A percentile compares a stretch with the other conserved stretches of the same genome.
Conservation (phyloP, 2,329 filamentous ascomycete species). For the Onygena corvina region DNA sequence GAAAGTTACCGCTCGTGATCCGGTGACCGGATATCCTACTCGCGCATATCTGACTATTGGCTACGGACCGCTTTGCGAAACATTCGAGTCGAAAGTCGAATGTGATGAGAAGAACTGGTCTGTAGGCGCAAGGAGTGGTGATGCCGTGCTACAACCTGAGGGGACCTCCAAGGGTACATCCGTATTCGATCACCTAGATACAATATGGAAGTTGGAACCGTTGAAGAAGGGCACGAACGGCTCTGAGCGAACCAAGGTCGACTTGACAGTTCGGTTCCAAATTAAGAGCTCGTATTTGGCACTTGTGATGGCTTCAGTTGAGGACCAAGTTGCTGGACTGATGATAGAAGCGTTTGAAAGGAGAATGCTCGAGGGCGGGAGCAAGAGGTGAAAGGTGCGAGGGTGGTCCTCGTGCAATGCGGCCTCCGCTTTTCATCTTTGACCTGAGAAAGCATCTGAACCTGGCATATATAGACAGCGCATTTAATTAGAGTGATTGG, state of each 20-base stretch:
- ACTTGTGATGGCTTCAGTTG: conserved; percentile 66
- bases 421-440: no score
- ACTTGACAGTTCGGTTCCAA: conserved; percentile 64
- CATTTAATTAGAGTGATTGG: no score
- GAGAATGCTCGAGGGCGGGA: conserved; percentile 52
- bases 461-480: no score
- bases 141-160: conserved; percentile 28
- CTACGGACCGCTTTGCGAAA: conserved; percentile 72
- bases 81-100: conserved; percentile 65
- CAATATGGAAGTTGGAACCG: conserved; percentile 34
- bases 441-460: no score
- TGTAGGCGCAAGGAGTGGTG: conserved; percentile 56
- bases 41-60: conserved; percentile 71
- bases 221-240: conserved; percentile 22
- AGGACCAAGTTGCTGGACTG: conserved; percentile 53
- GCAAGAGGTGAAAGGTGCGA: conserved; percentile 15
- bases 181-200: conserved; percentile 39
- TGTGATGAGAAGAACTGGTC: conserved; percentile 56
- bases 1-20: conserved; percentile 63
- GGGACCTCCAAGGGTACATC: conserved; percentile 36
- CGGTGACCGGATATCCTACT: conserved; percentile 44
- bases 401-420: no score
- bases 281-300: conserved; percentile 85
- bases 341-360: conserved; percentile 55
- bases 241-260: conserved; percentile 53